Base-by-base conservation (phyloP, 2,329 filamentous ascomycete genomes). In the Cadophora sp. region DNA sequence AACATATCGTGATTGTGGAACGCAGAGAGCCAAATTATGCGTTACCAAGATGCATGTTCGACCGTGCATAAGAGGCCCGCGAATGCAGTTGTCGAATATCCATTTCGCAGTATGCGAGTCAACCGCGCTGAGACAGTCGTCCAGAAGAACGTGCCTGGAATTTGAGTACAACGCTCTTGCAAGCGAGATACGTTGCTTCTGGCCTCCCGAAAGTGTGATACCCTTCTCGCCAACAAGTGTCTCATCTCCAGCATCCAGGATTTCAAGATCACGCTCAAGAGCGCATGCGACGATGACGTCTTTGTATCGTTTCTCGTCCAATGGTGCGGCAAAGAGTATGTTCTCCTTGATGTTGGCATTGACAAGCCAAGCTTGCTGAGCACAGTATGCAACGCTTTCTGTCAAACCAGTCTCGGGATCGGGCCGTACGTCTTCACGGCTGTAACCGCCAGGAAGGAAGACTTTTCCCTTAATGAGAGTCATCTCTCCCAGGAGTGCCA, bases 401-500 rank as follows among this genome's bases (percentile, higher is more conserved):
- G 92, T 93, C 48, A 98, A 86, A 1, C 91, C 92, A 27, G 95
- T 97, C 68, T 92, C 90, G 1, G 93, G 91, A 77, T 98, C 91
- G 7, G 89, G 85, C 16, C 85, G 91, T 34, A 97, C 86, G 69
- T 97, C 93, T 77, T 97, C 93, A 73, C 96, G 91, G 77, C 92
- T 94, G 69, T 87, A 88, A 53, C 92, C 93, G 64, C 76, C 75
- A 73, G 96, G 96, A 29, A 98, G 87, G 79, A 90, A 93, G 7
- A 98, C 92, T 11, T 86, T 87, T 66, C 96, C 96, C 67, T 90
- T 85, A 27, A 97, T 81, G 62, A 94, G 81, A 0, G 92, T 96
- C 96, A 99, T 99, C 81, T 99, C 96, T 69, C 96, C 96, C 1
- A 99, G 87, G 29, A 99, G 83, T 31, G 94, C 96, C 95, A 99